These are phyloP conservation scores for Coffea eugenioides DNA, from an alignment of 257 asterid genomes.

Conservation along the genomic window DNA sequence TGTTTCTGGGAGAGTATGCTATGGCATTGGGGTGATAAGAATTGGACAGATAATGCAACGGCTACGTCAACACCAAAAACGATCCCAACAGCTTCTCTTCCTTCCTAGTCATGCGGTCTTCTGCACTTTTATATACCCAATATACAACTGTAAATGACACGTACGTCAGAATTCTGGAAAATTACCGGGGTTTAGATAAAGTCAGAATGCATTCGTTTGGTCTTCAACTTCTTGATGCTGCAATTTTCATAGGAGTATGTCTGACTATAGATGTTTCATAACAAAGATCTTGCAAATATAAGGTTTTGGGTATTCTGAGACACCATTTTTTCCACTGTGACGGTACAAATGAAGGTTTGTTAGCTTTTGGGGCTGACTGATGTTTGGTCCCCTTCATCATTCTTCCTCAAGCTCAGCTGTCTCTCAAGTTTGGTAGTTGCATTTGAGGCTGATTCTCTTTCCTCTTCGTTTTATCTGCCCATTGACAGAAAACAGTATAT, in stretches of 20 bases:
- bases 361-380: not conserved
- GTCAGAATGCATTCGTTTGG: not conserved
- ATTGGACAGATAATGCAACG: conserved; percentile 49
- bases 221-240: not conserved
- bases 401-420: not conserved
- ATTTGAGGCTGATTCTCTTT: too few relatives aligned
- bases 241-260: not conserved
- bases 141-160: conserved; percentile 17
- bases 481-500: too few relatives aligned
- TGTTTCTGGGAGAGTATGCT: conserved; percentile 77
- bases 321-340: not conserved
- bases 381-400: not conserved
- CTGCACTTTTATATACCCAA: not conserved
- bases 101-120: not conserved
- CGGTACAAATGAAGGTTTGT: not conserved
- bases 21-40: conserved; percentile 79
- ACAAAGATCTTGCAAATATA: not conserved
- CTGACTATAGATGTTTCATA: not conserved
- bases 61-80: conserved; percentile 47
- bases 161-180: conserved; percentile 1
- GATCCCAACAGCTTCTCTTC: not conserved
- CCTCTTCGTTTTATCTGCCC: too few relatives aligned
- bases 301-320: not conserved
- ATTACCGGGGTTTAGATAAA: too few relatives aligned
- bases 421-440: too few relatives aligned